Percentiles rank a stretch among this genome's conserved stretches.
Evolutionary conservation across 1,284 basidiomycete genomes (phyloP).

Genomic region (Boletus smithii): DNA sequence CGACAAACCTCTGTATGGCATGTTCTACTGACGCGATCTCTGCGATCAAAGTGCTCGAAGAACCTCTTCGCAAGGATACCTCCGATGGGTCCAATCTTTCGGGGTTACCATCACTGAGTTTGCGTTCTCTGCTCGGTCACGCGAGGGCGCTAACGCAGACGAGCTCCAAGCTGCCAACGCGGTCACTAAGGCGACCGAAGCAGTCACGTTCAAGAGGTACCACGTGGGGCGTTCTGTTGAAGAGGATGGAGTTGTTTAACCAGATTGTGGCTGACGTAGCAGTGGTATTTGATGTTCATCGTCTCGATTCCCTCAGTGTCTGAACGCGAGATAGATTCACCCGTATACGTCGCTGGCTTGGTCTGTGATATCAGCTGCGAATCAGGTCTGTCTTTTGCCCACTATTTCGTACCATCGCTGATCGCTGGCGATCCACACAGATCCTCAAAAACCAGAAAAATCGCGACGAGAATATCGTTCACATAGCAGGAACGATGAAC

Average conservation of each 20-base stretch:
- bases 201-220: neutral
- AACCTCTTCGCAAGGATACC: neutral
- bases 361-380: neutral
- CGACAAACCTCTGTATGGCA: neutral
- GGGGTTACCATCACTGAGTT: constrained; percentile 1
- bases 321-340: neutral
- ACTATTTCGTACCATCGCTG: neutral
- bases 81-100: neutral
- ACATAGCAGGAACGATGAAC: neutral
- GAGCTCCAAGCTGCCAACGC: neutral
- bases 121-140: neutral
- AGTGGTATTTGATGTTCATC: neutral
- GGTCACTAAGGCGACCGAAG: neutral
- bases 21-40: neutral
- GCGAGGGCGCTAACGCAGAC: neutral
- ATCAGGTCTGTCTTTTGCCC: neutral
- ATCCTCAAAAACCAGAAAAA: neutral
- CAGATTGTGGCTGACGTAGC: neutral
- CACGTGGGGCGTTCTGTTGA: neutral
- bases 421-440: neutral
- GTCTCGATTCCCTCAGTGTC: neutral
- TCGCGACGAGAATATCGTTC: neutral
- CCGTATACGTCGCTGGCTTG: neutral
- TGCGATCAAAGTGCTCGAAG: constrained; percentile 6
- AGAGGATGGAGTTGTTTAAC: neutral